These are phyloP conservation scores for Trichoderma hamatum DNA, from an alignment of 2,329 filamentous ascomycete genomes.

Conservation along the genomic window DNA sequence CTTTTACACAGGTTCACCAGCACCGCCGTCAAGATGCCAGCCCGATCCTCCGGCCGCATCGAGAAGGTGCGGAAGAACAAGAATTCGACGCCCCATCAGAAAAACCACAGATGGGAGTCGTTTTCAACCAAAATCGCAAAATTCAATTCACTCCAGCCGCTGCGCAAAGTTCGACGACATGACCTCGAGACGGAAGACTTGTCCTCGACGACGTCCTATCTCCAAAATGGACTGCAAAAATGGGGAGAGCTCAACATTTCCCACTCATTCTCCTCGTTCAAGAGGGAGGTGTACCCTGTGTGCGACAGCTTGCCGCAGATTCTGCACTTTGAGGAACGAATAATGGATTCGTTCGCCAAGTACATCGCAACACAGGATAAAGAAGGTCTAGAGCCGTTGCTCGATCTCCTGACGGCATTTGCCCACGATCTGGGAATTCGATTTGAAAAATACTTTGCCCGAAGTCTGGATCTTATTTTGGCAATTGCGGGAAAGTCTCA, in stretches of 20 bases:
- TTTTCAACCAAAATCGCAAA: conserved; percentile 90
- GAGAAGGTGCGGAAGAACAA: conserved; percentile 71
- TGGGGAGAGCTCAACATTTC: conserved; percentile 94
- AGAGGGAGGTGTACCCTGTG: conserved; percentile 71
- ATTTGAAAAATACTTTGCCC: conserved; percentile 87
- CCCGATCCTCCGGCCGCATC: conserved; percentile 67
- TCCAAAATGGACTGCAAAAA: conserved; percentile 78
- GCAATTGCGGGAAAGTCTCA: conserved; percentile 76
- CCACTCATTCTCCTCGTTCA: conserved; percentile 76
- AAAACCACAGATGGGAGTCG: conserved; percentile 86
- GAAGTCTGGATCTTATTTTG: conserved; percentile 73
- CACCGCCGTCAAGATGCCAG: conserved; percentile 57
- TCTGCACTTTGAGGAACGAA: conserved; percentile 83
- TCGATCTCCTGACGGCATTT: conserved; percentile 88
- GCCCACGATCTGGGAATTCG: conserved; percentile 87
- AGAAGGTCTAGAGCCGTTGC: conserved; percentile 79
- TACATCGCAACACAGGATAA: conserved; percentile 79
- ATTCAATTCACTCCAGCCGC: conserved; percentile 85
- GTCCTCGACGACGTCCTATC: conserved; percentile 80
- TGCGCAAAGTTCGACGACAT: conserved; percentile 85
- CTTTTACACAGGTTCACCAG: conserved; percentile 32
- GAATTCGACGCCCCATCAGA: conserved; percentile 71
- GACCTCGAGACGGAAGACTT: conserved; percentile 79
- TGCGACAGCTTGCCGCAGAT: conserved; percentile 92
- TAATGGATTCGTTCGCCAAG: conserved; percentile 74